Evolutionary conservation across 192 early-diverging fungal species (phyloP).

Genomic region (Geosiphon pyriformis): DNA sequence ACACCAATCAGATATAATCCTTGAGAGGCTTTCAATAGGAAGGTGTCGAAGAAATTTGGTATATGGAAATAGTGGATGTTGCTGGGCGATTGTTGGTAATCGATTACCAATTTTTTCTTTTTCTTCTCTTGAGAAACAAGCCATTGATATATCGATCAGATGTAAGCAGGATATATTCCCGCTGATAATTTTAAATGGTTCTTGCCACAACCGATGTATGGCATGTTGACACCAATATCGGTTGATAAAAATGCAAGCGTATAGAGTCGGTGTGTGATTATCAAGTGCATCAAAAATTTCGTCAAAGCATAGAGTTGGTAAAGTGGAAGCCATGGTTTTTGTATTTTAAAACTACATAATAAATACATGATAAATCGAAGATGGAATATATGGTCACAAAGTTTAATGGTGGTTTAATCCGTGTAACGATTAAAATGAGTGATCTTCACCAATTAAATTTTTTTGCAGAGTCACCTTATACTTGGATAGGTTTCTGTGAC

Average conservation of each 20-base stretch:
- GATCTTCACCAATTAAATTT: too few relatives aligned
- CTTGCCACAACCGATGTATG: too few relatives aligned
- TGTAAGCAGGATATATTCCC: not conserved
- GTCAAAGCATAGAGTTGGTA: not conserved
- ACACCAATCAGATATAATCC: not conserved
- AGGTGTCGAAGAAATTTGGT: not conserved
- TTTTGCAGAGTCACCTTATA: too few relatives aligned
- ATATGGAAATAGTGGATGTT: not conserved
- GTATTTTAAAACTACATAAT: too few relatives aligned
- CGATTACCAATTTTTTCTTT: not conserved
- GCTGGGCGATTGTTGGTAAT: not conserved
- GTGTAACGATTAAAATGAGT: too few relatives aligned
- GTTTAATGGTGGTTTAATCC: too few relatives aligned
- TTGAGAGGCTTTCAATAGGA: not conserved
- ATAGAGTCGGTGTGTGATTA: not conserved
- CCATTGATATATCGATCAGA: not conserved
- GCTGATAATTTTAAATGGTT: too few relatives aligned
- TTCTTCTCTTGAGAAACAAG: not conserved
- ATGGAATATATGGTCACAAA: too few relatives aligned
- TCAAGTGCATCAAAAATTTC: not conserved
- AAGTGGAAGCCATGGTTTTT: not conserved
- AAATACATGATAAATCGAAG: too few relatives aligned
- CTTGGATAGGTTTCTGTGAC: too few relatives aligned
- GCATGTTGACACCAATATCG: not conserved
- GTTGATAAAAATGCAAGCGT: not conserved